Evolutionary conservation across 805 yeast species (phyloP).

Genomic region (Saccharomycopsis capsularis): DNA sequence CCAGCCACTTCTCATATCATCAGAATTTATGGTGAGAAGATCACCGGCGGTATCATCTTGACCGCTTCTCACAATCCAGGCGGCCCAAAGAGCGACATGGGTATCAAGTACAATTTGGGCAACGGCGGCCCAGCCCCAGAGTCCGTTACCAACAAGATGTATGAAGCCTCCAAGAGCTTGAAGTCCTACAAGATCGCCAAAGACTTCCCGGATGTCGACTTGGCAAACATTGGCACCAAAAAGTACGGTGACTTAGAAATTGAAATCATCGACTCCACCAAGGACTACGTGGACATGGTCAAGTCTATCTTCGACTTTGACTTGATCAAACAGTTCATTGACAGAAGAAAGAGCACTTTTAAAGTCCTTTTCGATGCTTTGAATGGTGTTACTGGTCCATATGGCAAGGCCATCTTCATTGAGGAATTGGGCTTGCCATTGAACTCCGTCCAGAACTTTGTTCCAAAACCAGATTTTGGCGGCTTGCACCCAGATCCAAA

Average conservation of each 20-base stretch:
- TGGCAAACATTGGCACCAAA: conserved; percentile 47
- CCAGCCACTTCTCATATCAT: conserved; percentile 96
- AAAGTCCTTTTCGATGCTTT: conserved; percentile 80
- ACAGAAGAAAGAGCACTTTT: conserved; percentile 48
- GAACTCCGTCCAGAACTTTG: conserved; percentile 67
- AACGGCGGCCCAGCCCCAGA: conserved; percentile 99
- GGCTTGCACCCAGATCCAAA: conserved; percentile 98
- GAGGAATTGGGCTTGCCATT: conserved; percentile 76
- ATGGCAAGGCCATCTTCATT: conserved; percentile 76
- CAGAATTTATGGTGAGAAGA: conserved; percentile 50
- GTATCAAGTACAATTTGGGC: conserved; percentile 89
- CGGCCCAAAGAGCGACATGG: conserved; percentile 86
- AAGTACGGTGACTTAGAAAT: conserved; percentile 56
- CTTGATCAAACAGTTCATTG: conserved; percentile 65
- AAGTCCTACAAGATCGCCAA: conserved; percentile 50
- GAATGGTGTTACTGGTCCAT: conserved; percentile 96
- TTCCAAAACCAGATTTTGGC: conserved; percentile 86
- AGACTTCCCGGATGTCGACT: conserved; percentile 59
- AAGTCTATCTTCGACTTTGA: conserved; percentile 84
- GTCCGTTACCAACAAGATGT: conserved; percentile 82
- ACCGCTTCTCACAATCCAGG: conserved; percentile 99
- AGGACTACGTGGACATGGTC: conserved; percentile 70
- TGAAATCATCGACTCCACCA: conserved; percentile 77
- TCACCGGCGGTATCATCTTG: conserved; percentile 91
- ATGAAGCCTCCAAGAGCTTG: conserved; percentile 55